Evolutionary conservation across 2,329 filamentous ascomycete species (phyloP), one percentile per base, ranked within the genome.

Genomic region (Cordyceps pruinosa): DNA sequence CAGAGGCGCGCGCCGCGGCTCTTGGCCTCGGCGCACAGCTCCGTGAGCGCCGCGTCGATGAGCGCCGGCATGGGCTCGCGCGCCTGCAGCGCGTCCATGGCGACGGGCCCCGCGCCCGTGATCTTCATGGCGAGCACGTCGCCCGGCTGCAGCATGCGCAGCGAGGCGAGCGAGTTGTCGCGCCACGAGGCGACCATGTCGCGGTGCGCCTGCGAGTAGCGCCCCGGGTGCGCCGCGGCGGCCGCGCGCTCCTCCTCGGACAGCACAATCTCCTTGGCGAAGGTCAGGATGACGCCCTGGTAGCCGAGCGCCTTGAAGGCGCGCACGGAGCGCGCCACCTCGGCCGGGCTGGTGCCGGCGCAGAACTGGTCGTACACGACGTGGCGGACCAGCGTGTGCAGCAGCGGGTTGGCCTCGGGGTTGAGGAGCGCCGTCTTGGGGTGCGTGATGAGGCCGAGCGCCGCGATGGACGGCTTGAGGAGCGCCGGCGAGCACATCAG

Each of bases 71-170:
- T 86, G 2, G 78, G 75, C 15, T 81, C 72, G 46, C 82, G 77
- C 48, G 80, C 75, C 42, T 83, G 78, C 23, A 91, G 78, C 45
- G 81, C 76, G 56, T 81, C 79, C 39, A 89, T 78, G 4, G 87
- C 85, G 60, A 87, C 79, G 13, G 78, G 77, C 30, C 90, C 90
- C 23, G 90, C 87, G 12, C 89, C 89, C 1, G 86, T 89, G 75
- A 91, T 89, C 67, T 85, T 86, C 57, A 85, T 68, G 1, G 82
- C 80, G 1, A 85, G 76, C 63, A 82, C 85, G 59, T 85, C 82
- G 21, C 78, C 72, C 3, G 59, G 59, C 32, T 62, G 44, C 6
- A 60, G 44, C 54, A 57, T 58, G 13, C 75, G 70, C 1, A 84
- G 69, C 0, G 80, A 82, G 58, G 76, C 70, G 47, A 83, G 63